Conservation (phyloP, 495 filamentous ascomycete species). For the Tuber aestivum region DNA sequence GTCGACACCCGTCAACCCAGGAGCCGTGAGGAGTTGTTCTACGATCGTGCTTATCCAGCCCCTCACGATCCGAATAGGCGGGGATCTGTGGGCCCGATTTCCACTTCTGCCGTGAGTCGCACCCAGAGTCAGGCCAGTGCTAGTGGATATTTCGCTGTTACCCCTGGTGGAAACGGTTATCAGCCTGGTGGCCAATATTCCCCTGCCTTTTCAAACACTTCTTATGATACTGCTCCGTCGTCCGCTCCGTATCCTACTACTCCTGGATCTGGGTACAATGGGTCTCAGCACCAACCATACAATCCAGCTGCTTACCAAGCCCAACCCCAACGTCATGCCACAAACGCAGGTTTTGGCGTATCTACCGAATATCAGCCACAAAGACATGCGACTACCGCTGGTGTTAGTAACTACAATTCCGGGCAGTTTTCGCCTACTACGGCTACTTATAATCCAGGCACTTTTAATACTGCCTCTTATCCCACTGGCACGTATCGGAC, state of each 20-base stretch:
- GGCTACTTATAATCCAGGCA: conserved; percentile 38
- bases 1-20: conserved; percentile 32
- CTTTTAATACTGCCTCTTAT: conserved; percentile 39
- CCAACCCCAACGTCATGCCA: conserved; percentile 45
- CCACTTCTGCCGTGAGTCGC: conserved; percentile 27
- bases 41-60: conserved; percentile 22
- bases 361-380: conserved; percentile 31
- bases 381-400: conserved; percentile 32
- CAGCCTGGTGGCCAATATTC: conserved; percentile 35
- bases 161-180: conserved; percentile 39
- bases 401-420: conserved; percentile 19
- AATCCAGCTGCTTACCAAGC: conserved; percentile 60
- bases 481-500: conserved; percentile 31
- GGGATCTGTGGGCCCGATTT: conserved; percentile 24
- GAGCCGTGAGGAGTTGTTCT: conserved; percentile 36
- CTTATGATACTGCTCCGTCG: conserved; percentile 21
- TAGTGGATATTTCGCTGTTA: conserved; percentile 34
- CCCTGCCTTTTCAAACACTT: conserved; percentile 30
- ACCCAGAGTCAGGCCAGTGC: conserved; percentile 27
- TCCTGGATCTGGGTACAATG: conserved; percentile 31
- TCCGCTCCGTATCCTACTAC: conserved; percentile 36
- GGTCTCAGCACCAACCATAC: conserved; percentile 56
- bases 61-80: conserved; percentile 29
- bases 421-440: conserved; percentile 35
- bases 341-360: conserved; percentile 35